Base-by-base conservation (phyloP, 2,329 filamentous ascomycete species). In the Fusarium gaditjirri region DNA sequence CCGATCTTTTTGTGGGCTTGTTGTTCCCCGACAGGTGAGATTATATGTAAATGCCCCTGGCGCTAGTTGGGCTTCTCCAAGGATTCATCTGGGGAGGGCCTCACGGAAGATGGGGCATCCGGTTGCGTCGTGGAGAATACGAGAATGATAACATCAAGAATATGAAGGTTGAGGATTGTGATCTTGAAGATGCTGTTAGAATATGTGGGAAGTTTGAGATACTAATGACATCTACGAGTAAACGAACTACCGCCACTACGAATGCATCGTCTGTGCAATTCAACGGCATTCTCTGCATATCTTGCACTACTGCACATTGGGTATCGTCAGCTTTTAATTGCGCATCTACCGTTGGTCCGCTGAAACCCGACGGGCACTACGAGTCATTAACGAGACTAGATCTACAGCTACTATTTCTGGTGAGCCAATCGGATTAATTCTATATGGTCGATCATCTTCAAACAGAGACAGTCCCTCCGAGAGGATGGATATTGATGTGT, bases 211-310 rank as follows among this genome's bases (percentile, higher is more conserved):
- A 16, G 9, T 4, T 11, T 2, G 2, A 7, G 33, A 36, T 36
- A 27, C 17, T 0, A 2, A 27, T 38, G 33, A 21, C 17, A 16
- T 19, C 2, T n/a, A 4, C 14, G 29, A 43, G 35, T 42, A 33
- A 47, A 39, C 9, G 11, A 35, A 16, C 14, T 23, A 12, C 23
- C 13, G 46, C 35, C 46, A 25, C 59, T n/a, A 31, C 25, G 23
- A n/a, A 35, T 44, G 29, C 21, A 63, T 44, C 33, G 58, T 54
- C 55, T 52, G 44, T 52, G 52, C 43, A 64, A 57, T 36, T n/a
- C 23, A 42, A 43, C 54, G 44, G 47, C 27, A 50, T 52, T 12
- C 6, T 25, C 25, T 50, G 16, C 13, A 29, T n/a, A 36, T 36
- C 25, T 43, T 33, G 31, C 6, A 23, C 25, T 38, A 49, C 44